Conservation (phyloP, 768 basidiomycete species). For the Rubroboletus satanas region DNA sequence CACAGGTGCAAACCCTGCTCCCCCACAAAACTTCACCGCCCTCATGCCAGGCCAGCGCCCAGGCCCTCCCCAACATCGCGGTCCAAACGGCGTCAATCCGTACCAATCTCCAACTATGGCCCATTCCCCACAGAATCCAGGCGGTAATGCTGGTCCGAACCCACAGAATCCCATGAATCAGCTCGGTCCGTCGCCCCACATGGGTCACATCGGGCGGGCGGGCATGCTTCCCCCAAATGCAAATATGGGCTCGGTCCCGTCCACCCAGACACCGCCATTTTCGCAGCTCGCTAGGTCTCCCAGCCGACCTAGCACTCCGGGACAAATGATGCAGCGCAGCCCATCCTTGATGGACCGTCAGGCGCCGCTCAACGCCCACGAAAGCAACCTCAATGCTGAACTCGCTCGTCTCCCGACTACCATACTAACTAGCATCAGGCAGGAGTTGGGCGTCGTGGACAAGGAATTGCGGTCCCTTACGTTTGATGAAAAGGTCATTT, state of each 20-base stretch:
- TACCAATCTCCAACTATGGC: constrained; percentile 67
- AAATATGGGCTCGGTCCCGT: constrained; percentile 35
- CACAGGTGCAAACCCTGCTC: constrained; percentile 30
- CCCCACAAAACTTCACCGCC: constrained; percentile 32
- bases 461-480: constrained; percentile 45
- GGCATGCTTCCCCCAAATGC: constrained; percentile 52
- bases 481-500: constrained; percentile 57
- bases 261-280: constrained; percentile 41
- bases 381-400: constrained; percentile 38
- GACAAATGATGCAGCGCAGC: constrained; percentile 49
- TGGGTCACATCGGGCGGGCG: constrained; percentile 38
- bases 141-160: constrained; percentile 30
- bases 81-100: constrained; percentile 43
- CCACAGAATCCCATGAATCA: constrained; percentile 43
- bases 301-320: constrained; percentile 57
- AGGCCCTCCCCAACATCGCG: constrained; percentile 37
- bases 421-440: constrained; percentile 35
- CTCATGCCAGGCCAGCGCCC: constrained; percentile 35
- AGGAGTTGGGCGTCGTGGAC: constrained; percentile 42
- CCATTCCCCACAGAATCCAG: constrained; percentile 51
- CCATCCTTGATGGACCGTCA: constrained; percentile 53
- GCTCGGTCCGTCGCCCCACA: constrained; percentile 51
- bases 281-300: constrained; percentile 50
- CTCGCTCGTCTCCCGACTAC: constrained; percentile 37
- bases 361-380: constrained; percentile 32